Base-by-base conservation (phyloP, 768 basidiomycete genomes). In the Mycena epipterygia region DNA sequence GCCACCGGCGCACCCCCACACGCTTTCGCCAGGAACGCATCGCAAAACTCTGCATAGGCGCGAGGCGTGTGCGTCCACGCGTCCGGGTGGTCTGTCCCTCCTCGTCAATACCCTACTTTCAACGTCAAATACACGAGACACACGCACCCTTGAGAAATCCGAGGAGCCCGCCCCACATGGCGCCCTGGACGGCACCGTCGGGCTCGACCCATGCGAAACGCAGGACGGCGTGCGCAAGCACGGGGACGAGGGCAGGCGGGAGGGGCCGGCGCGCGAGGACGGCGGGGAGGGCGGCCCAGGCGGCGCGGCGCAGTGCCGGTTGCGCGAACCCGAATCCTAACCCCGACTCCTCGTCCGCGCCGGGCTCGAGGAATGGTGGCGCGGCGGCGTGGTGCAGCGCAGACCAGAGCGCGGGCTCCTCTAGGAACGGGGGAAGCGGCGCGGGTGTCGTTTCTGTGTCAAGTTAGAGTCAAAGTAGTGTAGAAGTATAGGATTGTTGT, bases 1-100 rank as follows among this genome's bases (percentile, higher is more conserved):
- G 93, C 87, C 1, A 89, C 77, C 0, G 95, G 92, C 6, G 91
- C 89, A 0, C 93, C 92, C n/a, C 89, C 88, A 78, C 96, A 98
- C 14, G 91, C 95, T 1, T 89, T 81, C 64, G 90, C 84, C 25
- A 98, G 87, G 82, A 96, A 98, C 41, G 86, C 87, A 25, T 3
- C 4, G 5, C 96, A 82, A 79, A 98, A 96, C 56, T 93, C 90
- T 17, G 75, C 79, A 76, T 93, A 97, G 30, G 41, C 16, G 3
- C 2, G 16, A 3, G 86, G 89, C 30, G 75, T 74, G 33, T 32
- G 55, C 3, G 52, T 39, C 68, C 66, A 62, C 35, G 71, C 52
- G 39, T 35, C 4, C 16, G 64, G 64, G 33, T 39, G 35, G 56
- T 64, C 64, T 70, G 35, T 32, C 2, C 12, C 8, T 37, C 8